Base-by-base conservation (phyloP, 2,329 filamentous ascomycete genomes). In the Ophiocordyceps australis region DNA sequence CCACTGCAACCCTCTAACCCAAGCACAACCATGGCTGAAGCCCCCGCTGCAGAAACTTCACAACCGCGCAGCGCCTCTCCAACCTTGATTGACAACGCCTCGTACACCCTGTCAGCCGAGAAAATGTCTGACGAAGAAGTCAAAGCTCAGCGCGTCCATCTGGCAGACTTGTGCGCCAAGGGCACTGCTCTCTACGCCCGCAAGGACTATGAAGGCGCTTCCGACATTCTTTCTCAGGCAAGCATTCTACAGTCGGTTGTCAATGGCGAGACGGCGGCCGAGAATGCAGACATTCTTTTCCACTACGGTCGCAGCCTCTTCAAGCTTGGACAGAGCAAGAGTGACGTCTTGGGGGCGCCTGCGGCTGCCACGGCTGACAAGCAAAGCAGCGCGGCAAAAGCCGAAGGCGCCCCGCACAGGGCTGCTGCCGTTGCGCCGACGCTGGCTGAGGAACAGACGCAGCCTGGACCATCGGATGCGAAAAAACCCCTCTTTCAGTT, bases 241-340 rank as follows among this genome's bases (percentile, higher is more conserved):
- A 81, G 81, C 29, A 80, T 91, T 48, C 65, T 94, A 32, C 89
- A 98, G 54, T 81, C 80, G 30, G 71, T 81, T 47, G 61, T 94
- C 47, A 89, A 94, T 48, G 89, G 86, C 49, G 89, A 95, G 53
- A 79, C 91, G 64, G 73, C 73, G 11, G 72, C 80, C 4, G 74
- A 82, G 30, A 98, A 98, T 41, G 86, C 85, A 26, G 86, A 95
- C 46, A 69, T 98, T 24, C 69, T 95, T 13, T 98, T 92, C 50
- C 69, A 83, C 35, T 98, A 98, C 52, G 89, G 89, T 10, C 80
- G 86, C 45, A 82, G 82, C 29, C 59, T 98, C 13, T 95, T 92
- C 62, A 85, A 85, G 49, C 78, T 95, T 32, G 89, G 85, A 17
- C 79, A 95, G 47, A 75, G 72, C 48, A 93, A 92, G 52, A 94